Base-by-base conservation (phyloP, 129 eudicot species). In the Tagetes patula region DNA sequence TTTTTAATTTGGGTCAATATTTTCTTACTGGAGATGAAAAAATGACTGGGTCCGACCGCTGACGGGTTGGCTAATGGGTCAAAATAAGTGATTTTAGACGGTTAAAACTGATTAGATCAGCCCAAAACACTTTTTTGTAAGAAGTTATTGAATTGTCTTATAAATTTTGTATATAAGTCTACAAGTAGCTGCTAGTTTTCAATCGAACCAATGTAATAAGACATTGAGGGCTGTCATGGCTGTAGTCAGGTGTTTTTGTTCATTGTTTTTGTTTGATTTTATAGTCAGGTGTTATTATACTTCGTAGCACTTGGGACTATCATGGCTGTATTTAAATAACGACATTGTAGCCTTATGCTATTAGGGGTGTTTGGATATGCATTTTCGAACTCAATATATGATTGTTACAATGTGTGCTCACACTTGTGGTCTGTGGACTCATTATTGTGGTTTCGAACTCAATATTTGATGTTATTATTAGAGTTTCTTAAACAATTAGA, bases 341-440 rank as follows among this genome's bases (percentile, higher is more conserved):
- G 56, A 50, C 20, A 12, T 13, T 50, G 2, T 50, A 11, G 30
- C 56, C 56, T 50, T n/a, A 30, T 1, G 56, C 56, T 50, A 50
- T n/a, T 50, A 50, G 27, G 56, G 56, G 56, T 50, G 27, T 50
- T 50, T 50, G 56, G 56, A 50, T 50, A n/a, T 50, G 56, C 56
- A 30, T 11, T 50, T 50, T 50, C 27, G 27, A 50, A 50, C 56
- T 50, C 56, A 12, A 0, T 50, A 12, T 50, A 2, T 12, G 56
- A 50, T 12, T 50, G 3, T 12, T 50, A 50, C 56, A n/a, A 50
- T 50, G 3, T 50, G 27, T 11, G n/a, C 27, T 50, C 30, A 2
- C 56, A 50, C 27, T 20, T 20, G 27, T 20, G 27, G 27, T 20
- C 27, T 20, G 27, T 20, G 27, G 27, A 20, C 27, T 53, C 60